Evolutionary conservation across 2,329 filamentous ascomycete genomes (phyloP), one percentile per base, ranked within the genome.

Genomic region (Talaromyces sp.): DNA sequence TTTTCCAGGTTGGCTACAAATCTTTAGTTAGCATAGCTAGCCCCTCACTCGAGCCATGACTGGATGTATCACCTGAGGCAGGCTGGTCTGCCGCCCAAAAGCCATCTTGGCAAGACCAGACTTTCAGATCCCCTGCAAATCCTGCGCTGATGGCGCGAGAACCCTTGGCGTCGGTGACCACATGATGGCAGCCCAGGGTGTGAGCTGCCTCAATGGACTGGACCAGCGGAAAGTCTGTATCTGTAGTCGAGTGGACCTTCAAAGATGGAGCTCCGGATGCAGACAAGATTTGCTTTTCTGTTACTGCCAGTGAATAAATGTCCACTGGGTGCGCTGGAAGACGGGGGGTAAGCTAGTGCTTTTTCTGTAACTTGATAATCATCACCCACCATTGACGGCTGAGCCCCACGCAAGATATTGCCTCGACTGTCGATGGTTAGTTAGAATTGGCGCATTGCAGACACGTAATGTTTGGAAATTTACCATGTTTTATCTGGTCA

Each of bases 361-460:
- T 41, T 41, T 32, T 16, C 6, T 40, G 45, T 14, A 40, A 16
- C n/a, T 22, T 39, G 42, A 46, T 27, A 10, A 52, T 41, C n/a
- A n/a, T n/a, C 29, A 69, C 79, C 71, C 72, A 90, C 90, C 91
- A 79, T 91, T 84, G 71, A 96, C 89, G 72, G 96, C 85, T 39
- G 91, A 93, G 74, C 96, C 90, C 62, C 89, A 88, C 67, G 93
- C 95, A 58, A 99, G 84, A 73, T 97, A 99, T 87, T 97, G 94
- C 79, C 97, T 97, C 51, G 94, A 99, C 94, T 97, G 51, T 54
- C 27, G 54, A 49, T 11, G 22, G 43, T 61, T 32, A 54, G 35
- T 51, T 54, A 13, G 13, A 13, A 17, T 17, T 9, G 39, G 6
- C 16, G 20, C n/a, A 4, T 20, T 17, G 17, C 24, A 19, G 7